A percentile compares a stretch with the other conserved stretches of the same genome.
phyloP scores from a whole-genome alignment of 192 early-diverging fungal genomes.

The Oehlia diaphana region DNA sequence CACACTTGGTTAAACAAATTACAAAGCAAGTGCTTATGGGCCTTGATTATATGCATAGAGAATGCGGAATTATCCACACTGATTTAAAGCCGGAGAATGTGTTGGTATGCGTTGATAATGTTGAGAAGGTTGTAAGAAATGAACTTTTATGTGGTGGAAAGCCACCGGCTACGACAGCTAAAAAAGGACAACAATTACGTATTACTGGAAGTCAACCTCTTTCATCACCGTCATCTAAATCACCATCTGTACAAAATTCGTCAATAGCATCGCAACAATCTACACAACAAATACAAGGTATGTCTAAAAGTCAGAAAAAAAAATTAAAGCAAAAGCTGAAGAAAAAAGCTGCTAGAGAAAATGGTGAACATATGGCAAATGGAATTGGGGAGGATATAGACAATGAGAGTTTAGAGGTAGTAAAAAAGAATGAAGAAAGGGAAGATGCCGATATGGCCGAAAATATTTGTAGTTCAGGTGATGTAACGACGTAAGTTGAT shows the following conservation, averaged over 20 bases:
- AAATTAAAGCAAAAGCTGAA: conserved; percentile 52
- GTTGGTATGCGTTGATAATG: conserved; percentile 87
- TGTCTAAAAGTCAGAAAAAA: conserved; percentile 57
- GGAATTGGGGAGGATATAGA: conserved; percentile 8
- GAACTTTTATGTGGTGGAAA: conserved; percentile 18
- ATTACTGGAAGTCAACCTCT: conserved; percentile 28
- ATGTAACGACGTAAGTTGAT: conserved; percentile 18
- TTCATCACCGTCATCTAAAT: conserved; percentile 18
- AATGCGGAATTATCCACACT: conserved; percentile 96
- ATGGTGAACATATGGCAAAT: conserved; percentile 23
- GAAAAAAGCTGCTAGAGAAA: conserved; percentile 33
- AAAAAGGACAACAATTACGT: not conserved
- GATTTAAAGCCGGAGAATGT: conserved; percentile 99
- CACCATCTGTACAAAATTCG: conserved; percentile 10
- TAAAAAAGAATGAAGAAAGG: conserved; percentile 10
- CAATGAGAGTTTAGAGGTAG: not conserved
- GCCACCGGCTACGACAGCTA: not conserved
- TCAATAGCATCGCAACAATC: not conserved
- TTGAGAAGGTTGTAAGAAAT: conserved; percentile 71
- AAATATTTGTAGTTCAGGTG: not conserved
- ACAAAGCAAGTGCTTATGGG: conserved; percentile 88
- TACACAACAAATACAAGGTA: conserved; percentile 20
- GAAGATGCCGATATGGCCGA: not conserved
- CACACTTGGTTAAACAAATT: conserved; percentile 86
- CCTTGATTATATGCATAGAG: conserved; percentile 90